Evolutionary conservation across 2,329 filamentous ascomycete species (phyloP), one percentile per base, ranked within the genome.

Genomic region (Curvularia sp.): DNA sequence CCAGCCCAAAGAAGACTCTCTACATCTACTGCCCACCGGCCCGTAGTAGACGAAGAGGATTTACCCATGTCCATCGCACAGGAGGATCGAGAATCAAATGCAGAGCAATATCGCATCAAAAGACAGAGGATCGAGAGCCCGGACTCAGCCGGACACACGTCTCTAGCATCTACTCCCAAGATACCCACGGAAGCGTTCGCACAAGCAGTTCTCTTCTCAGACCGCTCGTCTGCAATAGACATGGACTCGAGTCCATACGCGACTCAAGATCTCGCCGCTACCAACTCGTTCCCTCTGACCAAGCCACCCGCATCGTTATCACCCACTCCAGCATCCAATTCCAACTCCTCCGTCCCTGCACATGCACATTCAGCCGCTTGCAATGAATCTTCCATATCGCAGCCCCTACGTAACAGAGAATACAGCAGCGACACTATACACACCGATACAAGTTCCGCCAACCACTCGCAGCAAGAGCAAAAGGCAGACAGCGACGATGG

Each of bases 1-100:
- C 66, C 64, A 18, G 39, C 68, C 1, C 45, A 55, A 36, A 55
- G 55, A 12, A 56, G 42, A 8, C 32, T 59, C 15, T 55, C 55
- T 7, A 57, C 28, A 15, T 38, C 49, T 8, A 27, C 49, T 13
- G 18, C 56, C 3, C 49, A 18, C 7, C 66, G 46, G 5, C 21
- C 58, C 6, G 28, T 56, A 5, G 56, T 63, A 15, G 47, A 62
- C 19, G 36, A 39, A 2, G 36, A 48, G n/a, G 55, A 55, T 6
- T 12, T 42, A 3, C 51, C 52, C 13, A 19, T 18, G 15, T 34
- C 15, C 8, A 9, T 18, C 25, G 7, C 19, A 3, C 46, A 38
- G 19, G 21, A 28, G 9, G 21, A 15, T 19, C 15, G n/a, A n/a
- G 41, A 7, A 18, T 15, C 50, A 13, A 42, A 63, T 7, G 39